Percentiles rank a stretch among this genome's conserved stretches.
Conservation (phyloP, 371 early-diverging fungal genomes). For the Mortierella sp. region DNA sequence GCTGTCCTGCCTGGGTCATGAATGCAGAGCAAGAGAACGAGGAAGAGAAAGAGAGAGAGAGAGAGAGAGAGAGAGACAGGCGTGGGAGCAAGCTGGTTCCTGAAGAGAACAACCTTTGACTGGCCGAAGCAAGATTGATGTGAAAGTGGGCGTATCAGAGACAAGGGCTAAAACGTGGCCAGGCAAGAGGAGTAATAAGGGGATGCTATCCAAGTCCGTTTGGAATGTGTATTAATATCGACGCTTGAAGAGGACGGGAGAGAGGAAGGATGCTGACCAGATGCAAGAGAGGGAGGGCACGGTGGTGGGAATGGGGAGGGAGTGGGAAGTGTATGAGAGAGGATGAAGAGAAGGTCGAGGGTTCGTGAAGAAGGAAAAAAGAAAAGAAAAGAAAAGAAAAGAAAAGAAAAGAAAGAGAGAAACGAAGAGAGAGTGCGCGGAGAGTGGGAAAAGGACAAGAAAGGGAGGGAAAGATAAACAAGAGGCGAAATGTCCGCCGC, state of each 20-base stretch:
- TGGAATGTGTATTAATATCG: conserved; percentile 27
- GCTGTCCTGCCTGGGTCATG: background rate
- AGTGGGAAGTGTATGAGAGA: background rate
- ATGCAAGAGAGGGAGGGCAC: background rate
- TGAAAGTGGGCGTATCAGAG: too few relatives aligned
- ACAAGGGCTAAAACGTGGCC: conserved; percentile 8
- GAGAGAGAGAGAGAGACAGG: background rate
- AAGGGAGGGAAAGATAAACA: background rate
- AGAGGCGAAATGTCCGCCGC: too few relatives aligned
- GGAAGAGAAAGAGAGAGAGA: background rate
- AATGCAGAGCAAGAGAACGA: background rate
- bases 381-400: background rate
- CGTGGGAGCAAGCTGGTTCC: too few relatives aligned
- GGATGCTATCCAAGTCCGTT: background rate
- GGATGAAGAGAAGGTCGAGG: background rate
- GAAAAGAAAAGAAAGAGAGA: background rate
- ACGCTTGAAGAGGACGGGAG: background rate
- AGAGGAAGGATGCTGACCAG: background rate
- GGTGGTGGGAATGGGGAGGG: background rate
- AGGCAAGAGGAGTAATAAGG: too few relatives aligned
- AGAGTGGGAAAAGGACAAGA: background rate
- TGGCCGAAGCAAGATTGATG: too few relatives aligned
- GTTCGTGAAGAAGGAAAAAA: background rate
- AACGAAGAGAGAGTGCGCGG: background rate
- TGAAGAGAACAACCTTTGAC: too few relatives aligned